Percentiles rank a stretch among this genome's conserved stretches.
Evolutionary conservation across 2,329 filamentous ascomycete species (phyloP).

Genomic region (Trichothecium sympodiale): DNA sequence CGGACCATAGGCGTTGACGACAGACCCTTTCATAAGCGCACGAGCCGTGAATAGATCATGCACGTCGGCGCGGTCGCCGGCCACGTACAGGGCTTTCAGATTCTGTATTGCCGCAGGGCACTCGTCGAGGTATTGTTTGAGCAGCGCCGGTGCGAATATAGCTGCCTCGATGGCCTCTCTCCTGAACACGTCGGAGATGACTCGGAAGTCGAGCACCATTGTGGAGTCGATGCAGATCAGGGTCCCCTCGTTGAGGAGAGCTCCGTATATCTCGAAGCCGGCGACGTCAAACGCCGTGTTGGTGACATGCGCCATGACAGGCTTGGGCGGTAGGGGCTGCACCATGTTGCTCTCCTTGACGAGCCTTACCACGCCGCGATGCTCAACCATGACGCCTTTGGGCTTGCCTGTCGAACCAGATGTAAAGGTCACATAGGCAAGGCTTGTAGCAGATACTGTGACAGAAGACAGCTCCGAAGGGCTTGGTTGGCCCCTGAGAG

Average conservation of each 20-base stretch:
- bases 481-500: background rate
- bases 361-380: slow-evolving; percentile 5
- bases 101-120: background rate
- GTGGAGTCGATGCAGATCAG: slow-evolving; percentile 8
- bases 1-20: slow-evolving; percentile 9
- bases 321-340: background rate
- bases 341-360: slow-evolving; percentile 5
- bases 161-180: background rate
- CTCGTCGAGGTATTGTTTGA: slow-evolving; percentile 2
- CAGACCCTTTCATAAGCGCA: background rate
- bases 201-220: slow-evolving; percentile 3
- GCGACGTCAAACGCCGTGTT: slow-evolving; percentile 8
- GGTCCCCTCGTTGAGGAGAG: slow-evolving; percentile 5
- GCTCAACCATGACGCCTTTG: slow-evolving; percentile 30
- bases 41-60: slow-evolving; percentile 1
- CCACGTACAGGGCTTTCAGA: background rate
- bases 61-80: slow-evolving; percentile 1
- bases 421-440: slow-evolving; percentile 32
- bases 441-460: background rate
- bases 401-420: slow-evolving; percentile 39
- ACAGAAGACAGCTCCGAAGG: background rate
- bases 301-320: slow-evolving; percentile 6
- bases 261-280: slow-evolving; percentile 4
- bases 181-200: background rate
- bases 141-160: slow-evolving; percentile 1